Base-by-base conservation (phyloP, 192 early-diverging fungal species). In the Pecoramyces ruminantium region DNA sequence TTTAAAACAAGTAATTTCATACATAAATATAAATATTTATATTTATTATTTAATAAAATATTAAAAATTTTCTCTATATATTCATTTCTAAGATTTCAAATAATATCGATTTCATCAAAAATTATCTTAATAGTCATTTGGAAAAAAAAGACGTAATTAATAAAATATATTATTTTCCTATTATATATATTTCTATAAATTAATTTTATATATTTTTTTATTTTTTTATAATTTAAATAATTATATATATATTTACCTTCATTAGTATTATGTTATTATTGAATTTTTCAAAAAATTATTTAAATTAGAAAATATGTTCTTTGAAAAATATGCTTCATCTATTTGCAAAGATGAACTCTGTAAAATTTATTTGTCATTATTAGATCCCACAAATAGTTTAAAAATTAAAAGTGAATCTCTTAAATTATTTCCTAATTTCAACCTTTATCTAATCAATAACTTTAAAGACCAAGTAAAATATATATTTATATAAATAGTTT, bases 341-440 rank as follows among this genome's bases (percentile, higher is more conserved):
- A 78, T 79, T 13, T 85, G 87, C 78, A 83, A 85, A 28, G 67
- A 84, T 18, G 81, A 81, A 38, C 85, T 90, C 38, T 85, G 83
- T 80, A 79, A 86, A 29, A 78, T 82, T 18, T 89, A 83, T 78
- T 79, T 85, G 28, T 42, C 81, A 14, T 85, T 89, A 30, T 81
- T 89, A 18, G 85, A 85, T 77, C 79, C 78, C 5, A 77, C 85
- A 13, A 14, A 78, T 39, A 81, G 84, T 5, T 77, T 89, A 29
- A 81, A 81, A 0, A 77, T 85, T 30, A 88, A 87, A 79, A 84
- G 81, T n/a, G 85, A 88, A 30, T 85, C 85, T 14, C 83, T 91
- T 21, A 83, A 87, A 21, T 42, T 90, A 5, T 79, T 91, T 8
- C 87, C 90, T 4, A 38, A 86, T n/a, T 88, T 85, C 77, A 8